Evolutionary conservation across 192 early-diverging fungal species (phyloP).

Genomic region (Coemansia sp.): DNA sequence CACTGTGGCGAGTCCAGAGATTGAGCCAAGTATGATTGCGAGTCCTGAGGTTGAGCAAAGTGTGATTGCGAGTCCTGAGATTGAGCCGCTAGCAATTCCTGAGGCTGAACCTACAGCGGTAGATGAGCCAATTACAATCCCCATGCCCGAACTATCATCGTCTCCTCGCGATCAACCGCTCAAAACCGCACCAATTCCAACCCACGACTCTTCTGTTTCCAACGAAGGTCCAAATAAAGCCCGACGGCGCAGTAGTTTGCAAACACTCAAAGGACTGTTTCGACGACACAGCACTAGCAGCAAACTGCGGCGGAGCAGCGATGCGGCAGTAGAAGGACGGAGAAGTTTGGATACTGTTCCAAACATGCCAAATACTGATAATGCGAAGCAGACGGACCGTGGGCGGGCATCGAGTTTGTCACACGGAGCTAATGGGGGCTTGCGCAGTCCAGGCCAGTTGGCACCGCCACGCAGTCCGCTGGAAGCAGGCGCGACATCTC

Average conservation of each 20-base stretch:
- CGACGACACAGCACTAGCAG: conserved; percentile 24
- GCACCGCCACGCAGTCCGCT: conserved; percentile 1
- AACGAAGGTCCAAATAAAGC: background rate
- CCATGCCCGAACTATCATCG: conserved; percentile 14
- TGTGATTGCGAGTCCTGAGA: background rate
- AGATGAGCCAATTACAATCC: conserved; percentile 5
- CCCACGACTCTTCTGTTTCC: background rate
- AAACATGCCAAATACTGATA: conserved; percentile 1
- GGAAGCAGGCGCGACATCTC: conserved; percentile 12
- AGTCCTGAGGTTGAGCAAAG: background rate
- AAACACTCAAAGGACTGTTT: conserved; percentile 31
- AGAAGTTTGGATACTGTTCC: conserved; percentile 20
- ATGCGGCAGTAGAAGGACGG: background rate
- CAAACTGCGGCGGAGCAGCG: background rate
- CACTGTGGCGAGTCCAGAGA: conserved; percentile 3
- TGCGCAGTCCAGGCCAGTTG: background rate
- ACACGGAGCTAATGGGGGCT: background rate
- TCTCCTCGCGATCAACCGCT: conserved; percentile 3
- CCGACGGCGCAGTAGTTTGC: conserved; percentile 38
- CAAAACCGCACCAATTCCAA: background rate
- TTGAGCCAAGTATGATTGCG: background rate
- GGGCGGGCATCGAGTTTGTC: conserved; percentile 4
- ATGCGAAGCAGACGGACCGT: background rate
- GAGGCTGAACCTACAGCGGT: background rate
- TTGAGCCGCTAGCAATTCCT: background rate